phyloP scores from a whole-genome alignment of 768 basidiomycete genomes.

The Russula brevipes region DNA sequence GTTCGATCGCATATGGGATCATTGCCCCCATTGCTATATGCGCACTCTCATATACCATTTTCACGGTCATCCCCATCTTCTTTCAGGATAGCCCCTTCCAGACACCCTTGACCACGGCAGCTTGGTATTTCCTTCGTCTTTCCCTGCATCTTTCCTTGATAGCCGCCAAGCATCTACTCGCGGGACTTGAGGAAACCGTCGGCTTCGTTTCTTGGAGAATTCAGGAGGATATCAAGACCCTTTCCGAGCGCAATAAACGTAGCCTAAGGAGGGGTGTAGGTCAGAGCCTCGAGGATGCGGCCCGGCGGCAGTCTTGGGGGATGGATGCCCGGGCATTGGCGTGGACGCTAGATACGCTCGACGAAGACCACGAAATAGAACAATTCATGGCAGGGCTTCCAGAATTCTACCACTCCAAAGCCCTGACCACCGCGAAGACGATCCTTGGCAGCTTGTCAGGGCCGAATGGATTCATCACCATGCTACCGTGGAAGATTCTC shows the following conservation, averaged over 20 bases:
- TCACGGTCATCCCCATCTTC: not conserved
- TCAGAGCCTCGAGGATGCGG: not conserved
- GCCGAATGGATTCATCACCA: not conserved
- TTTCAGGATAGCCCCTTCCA: slow-evolving; percentile 4
- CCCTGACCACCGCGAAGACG: not conserved
- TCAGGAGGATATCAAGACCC: not conserved
- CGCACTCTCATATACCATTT: not conserved
- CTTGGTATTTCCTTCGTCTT: not conserved
- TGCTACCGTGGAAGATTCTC: not conserved
- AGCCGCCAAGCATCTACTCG: not conserved
- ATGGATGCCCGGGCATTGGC: not conserved
- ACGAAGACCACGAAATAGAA: not conserved
- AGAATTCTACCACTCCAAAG: slow-evolving; percentile 1
- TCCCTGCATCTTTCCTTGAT: not conserved
- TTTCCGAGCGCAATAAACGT: not conserved
- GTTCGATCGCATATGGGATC: not conserved
- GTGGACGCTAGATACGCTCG: not conserved
- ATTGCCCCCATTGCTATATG: not conserved
- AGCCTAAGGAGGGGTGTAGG: not conserved
- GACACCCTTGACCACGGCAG: slow-evolving; percentile 3
- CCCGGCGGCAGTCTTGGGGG: not conserved
- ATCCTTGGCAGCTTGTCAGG: not conserved
- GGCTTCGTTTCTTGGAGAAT: not conserved
- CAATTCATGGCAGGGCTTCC: not conserved
- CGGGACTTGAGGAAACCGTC: not conserved